phyloP scores from a whole-genome alignment of 2,329 filamentous ascomycete genomes.

The Didymella arachidicola region DNA sequence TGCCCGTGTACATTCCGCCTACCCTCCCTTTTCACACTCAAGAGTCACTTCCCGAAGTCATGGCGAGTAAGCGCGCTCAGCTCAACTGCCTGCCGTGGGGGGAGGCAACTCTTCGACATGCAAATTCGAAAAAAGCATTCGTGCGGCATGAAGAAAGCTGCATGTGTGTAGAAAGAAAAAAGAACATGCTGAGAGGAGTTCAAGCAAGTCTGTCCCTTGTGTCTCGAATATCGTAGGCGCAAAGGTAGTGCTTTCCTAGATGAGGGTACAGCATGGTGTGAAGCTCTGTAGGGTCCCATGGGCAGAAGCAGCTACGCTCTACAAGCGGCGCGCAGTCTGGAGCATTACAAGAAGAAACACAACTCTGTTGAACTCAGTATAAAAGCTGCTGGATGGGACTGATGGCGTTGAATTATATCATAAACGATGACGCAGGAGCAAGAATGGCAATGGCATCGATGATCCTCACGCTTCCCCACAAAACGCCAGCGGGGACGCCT shows the following conservation, averaged over 20 bases:
- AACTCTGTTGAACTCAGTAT: not conserved
- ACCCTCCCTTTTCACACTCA: not conserved
- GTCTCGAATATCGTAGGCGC: too few relatives aligned
- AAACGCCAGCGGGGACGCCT: not conserved
- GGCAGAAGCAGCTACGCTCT: not conserved
- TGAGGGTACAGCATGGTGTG: too few relatives aligned
- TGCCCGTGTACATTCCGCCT: not conserved
- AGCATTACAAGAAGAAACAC: not conserved
- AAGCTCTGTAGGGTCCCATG: too few relatives aligned
- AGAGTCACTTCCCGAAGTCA: not conserved
- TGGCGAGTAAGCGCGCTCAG: not conserved
- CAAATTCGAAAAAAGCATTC: too few relatives aligned
- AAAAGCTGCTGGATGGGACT: too few relatives aligned
- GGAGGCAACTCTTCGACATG: too few relatives aligned
- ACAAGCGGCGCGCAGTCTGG: too few relatives aligned
- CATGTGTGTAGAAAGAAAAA: too few relatives aligned
- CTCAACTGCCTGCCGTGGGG: not conserved
- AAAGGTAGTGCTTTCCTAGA: too few relatives aligned
- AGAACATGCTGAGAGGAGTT: too few relatives aligned
- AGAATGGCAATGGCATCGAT: not conserved
- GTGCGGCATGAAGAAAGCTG: too few relatives aligned
- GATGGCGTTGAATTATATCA: not conserved
- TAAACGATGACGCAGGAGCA: not conserved
- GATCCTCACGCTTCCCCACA: not conserved
- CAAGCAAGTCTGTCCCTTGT: too few relatives aligned